Conservation (phyloP, 2,329 filamentous ascomycete genomes). For the Pseudocercospora pini-densiflorae region DNA sequence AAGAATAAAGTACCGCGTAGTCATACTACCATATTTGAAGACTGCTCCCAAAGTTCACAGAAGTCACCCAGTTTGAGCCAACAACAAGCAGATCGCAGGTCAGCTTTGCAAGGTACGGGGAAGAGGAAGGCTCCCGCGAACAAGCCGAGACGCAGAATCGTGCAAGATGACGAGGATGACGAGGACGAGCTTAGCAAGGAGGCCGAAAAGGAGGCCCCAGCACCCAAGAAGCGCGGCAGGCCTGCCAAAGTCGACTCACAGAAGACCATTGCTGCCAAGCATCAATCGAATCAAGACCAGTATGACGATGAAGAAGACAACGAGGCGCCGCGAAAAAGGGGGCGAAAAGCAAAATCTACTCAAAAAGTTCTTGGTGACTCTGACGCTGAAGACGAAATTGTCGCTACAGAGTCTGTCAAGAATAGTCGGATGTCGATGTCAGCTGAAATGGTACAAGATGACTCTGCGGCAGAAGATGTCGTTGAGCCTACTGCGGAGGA, state of each 20-base stretch:
- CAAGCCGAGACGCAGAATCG: slow-evolving; percentile 24
- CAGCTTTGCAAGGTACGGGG: slow-evolving; percentile 25
- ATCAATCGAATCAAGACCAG: background rate
- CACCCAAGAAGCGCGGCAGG: slow-evolving; percentile 21
- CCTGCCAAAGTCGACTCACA: slow-evolving; percentile 19
- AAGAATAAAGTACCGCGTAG: slow-evolving; percentile 32
- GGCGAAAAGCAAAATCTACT: slow-evolving; percentile 18
- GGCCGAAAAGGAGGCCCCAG: slow-evolving; percentile 9
- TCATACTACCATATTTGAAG: slow-evolving; percentile 43
- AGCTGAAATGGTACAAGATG: slow-evolving; percentile 11
- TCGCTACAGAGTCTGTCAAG: slow-evolving; percentile 1
- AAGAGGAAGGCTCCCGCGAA: slow-evolving; percentile 10
- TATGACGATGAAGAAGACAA: slow-evolving; percentile 3
- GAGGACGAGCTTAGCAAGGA: slow-evolving; percentile 34
- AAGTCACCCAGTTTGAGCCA: slow-evolving; percentile 38
- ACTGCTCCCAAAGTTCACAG: slow-evolving; percentile 31
- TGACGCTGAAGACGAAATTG: slow-evolving; percentile 9
- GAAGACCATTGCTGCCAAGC: background rate
- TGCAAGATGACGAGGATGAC: slow-evolving; percentile 30
- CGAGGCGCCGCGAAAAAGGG: slow-evolving; percentile 16
- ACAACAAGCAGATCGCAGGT: slow-evolving; percentile 39
- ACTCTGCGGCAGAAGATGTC: slow-evolving; percentile 23
- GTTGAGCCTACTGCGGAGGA: slow-evolving; percentile 16
- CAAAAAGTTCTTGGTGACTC: background rate
- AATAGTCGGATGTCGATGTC: slow-evolving; percentile 12